These are phyloP conservation scores for Phyllosticta citribraziliensis DNA, from an alignment of 2,329 filamentous ascomycete genomes.

Conservation along the genomic window DNA sequence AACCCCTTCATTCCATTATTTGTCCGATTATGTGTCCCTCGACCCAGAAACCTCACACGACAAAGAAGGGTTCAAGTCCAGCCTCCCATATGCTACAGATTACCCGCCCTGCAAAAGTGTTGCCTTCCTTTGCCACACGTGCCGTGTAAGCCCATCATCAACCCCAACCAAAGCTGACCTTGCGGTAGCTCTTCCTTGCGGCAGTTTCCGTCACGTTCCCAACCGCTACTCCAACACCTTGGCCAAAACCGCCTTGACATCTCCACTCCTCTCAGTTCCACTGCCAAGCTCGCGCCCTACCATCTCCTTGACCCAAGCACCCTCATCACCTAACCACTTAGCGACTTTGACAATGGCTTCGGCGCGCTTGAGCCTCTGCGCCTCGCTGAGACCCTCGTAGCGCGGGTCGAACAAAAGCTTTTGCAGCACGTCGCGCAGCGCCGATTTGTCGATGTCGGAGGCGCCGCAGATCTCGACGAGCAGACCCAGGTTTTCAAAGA, in stretches of 20 bases:
- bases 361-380: conserved; percentile 19
- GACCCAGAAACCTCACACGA: too few relatives aligned
- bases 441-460: conserved; percentile 1
- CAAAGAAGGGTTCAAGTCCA: too few relatives aligned
- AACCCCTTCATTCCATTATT: too few relatives aligned
- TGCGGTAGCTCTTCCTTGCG: too few relatives aligned
- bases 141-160: too few relatives aligned
- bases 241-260: neutral
- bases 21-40: too few relatives aligned
- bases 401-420: conserved; percentile 18
- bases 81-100: too few relatives aligned
- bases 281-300: neutral
- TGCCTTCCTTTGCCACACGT: too few relatives aligned
- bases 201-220: too few relatives aligned
- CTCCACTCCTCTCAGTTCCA: neutral
- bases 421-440: conserved; percentile 14
- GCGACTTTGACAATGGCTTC: conserved; percentile 15
- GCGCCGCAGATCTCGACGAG: conserved; percentile 13
- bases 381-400: conserved; percentile 20
- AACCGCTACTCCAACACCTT: neutral
- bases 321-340: neutral
- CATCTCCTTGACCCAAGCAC: neutral
- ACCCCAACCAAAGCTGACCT: too few relatives aligned
- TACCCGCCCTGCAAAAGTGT: too few relatives aligned
- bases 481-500: conserved; percentile 17